A percentile compares a stretch with the other conserved stretches of the same genome.
Conservation (phyloP, 768 basidiomycete species). For the Cyclocybe cylindracea region DNA sequence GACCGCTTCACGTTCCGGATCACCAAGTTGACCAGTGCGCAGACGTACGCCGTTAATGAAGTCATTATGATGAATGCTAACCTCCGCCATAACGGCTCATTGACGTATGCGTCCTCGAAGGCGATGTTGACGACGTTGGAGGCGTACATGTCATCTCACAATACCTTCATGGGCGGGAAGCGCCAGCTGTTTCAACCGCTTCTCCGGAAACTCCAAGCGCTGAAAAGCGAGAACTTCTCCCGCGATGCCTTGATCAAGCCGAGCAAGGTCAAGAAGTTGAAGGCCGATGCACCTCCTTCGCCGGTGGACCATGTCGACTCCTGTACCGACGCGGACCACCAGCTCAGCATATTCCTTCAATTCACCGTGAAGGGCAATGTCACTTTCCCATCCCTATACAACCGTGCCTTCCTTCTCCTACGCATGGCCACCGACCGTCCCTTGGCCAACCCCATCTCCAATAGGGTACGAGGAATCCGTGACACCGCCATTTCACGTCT, state of each 20-base stretch:
- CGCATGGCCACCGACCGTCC: constrained; percentile 19
- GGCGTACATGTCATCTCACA: constrained; percentile 16
- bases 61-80: constrained; percentile 26
- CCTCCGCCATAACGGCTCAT: constrained; percentile 17
- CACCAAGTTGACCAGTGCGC: constrained; percentile 23
- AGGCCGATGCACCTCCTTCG: neutral
- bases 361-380: constrained; percentile 9
- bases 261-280: too few relatives aligned
- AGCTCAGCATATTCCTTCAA: constrained; percentile 15
- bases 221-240: neutral
- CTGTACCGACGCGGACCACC: constrained; percentile 15
- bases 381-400: constrained; percentile 20
- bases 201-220: constrained; percentile 8
- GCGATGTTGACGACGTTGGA: constrained; percentile 23
- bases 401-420: constrained; percentile 20
- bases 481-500: constrained; percentile 9
- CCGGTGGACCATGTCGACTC: constrained; percentile 6
- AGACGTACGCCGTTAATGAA: constrained; percentile 30
- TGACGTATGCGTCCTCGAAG: constrained; percentile 24
- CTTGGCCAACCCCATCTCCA: constrained; percentile 17
- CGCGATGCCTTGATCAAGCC: constrained; percentile 1
- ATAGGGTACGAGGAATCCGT: constrained; percentile 12
- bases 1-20: constrained; percentile 30
- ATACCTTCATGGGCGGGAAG: constrained; percentile 18
- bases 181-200: constrained; percentile 14